Conservation (phyloP, 768 basidiomycete species). For the Coprinellus micaceus region DNA sequence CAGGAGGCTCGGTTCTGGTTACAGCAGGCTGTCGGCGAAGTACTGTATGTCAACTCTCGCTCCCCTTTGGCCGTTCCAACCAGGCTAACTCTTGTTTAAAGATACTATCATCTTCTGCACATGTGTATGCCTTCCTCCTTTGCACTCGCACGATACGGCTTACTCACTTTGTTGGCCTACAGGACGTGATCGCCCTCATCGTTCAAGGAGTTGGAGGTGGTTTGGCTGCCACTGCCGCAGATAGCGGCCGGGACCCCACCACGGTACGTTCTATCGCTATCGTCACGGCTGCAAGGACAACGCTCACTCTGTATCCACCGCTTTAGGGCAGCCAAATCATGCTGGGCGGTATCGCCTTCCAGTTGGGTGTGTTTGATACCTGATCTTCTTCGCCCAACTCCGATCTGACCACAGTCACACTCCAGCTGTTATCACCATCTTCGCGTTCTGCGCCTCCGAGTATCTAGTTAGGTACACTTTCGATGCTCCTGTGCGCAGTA, state of each 20-base stretch:
- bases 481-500: constrained; percentile 27
- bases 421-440: constrained; percentile 41
- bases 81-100: constrained; percentile 14
- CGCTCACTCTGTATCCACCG: background rate
- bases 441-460: constrained; percentile 38
- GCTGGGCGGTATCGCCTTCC: constrained; percentile 62
- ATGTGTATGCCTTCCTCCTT: constrained; percentile 21
- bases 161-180: background rate
- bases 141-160: background rate
- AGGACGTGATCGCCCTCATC: constrained; percentile 49
- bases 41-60: constrained; percentile 33
- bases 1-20: constrained; percentile 36
- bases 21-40: constrained; percentile 43
- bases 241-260: constrained; percentile 12
- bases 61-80: background rate
- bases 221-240: constrained; percentile 32
- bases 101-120: constrained; percentile 42
- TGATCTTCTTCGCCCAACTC: background rate
- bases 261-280: constrained; percentile 3
- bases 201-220: constrained; percentile 58
- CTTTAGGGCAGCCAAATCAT: constrained; percentile 42
- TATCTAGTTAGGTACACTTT: constrained; percentile 40
- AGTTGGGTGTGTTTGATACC: constrained; percentile 38
- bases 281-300: background rate
- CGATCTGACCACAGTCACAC: background rate